phyloP scores from a whole-genome alignment of 1,139 yeast species.

The Entelexis sorbosivorans region DNA sequence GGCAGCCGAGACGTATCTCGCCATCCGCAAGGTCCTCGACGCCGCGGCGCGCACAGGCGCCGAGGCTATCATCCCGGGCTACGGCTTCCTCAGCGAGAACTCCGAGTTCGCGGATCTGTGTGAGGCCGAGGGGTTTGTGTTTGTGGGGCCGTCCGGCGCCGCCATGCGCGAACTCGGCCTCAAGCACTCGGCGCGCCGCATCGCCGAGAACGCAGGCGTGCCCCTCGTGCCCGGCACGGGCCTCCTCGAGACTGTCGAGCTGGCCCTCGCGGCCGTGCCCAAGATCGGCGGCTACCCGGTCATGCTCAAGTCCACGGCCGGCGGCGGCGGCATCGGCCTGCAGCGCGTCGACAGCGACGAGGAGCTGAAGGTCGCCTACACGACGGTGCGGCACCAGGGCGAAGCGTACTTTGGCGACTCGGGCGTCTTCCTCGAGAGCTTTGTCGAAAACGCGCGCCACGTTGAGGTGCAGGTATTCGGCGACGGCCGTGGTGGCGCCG shows the following conservation, averaged over 20 bases:
- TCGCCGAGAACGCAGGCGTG: constrained; percentile 77
- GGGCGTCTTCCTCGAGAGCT: constrained; percentile 88
- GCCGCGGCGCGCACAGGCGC: constrained; percentile 79
- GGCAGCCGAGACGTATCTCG: constrained; percentile 83
- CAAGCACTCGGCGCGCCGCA: constrained; percentile 91
- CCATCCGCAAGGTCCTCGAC: constrained; percentile 66
- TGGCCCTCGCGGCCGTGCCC: constrained; percentile 69
- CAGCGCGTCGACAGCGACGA: constrained; percentile 77
- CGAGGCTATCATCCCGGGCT: constrained; percentile 93
- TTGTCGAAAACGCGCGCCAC: constrained; percentile 88
- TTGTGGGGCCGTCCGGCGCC: constrained; percentile 92
- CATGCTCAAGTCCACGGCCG: constrained; percentile 96
- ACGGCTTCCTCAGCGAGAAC: constrained; percentile 91
- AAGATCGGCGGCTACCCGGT: constrained; percentile 75
- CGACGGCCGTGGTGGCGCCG: constrained; percentile 84
- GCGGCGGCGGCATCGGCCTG: constrained; percentile 98
- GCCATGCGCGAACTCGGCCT: constrained; percentile 83
- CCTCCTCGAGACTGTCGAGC: constrained; percentile 54
- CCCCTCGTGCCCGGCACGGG: constrained; percentile 96
- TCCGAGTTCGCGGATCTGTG: constrained; percentile 92
- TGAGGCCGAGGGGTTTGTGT: constrained; percentile 67
- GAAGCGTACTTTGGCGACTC: constrained; percentile 85
- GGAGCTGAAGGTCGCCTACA: constrained; percentile 74
- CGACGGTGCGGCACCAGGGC: constrained; percentile 89
- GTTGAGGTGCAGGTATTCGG: constrained; percentile 96